Conservation (phyloP, 805 yeast genomes). For the Tetrapisispora nanseiensis region DNA sequence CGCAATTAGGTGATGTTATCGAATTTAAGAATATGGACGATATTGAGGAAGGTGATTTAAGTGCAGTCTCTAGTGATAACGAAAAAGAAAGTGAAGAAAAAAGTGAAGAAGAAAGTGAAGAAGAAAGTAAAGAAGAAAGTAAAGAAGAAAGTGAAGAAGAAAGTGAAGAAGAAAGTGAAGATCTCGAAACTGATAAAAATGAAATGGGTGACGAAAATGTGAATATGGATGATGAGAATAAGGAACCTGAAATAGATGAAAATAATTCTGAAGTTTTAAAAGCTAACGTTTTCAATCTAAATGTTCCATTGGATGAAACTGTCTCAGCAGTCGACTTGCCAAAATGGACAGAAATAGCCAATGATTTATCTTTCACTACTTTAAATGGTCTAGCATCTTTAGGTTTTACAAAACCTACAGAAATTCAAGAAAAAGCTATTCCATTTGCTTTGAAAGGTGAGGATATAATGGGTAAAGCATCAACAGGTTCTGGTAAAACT, state of each 20-base stretch:
- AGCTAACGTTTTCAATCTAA: slow-evolving; percentile 21
- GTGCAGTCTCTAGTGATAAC: slow-evolving; percentile 16
- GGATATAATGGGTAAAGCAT: slow-evolving; percentile 91
- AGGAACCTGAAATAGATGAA: no score
- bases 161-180: slow-evolving; percentile 9
- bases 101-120: slow-evolving; percentile 16
- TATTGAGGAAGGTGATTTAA: slow-evolving; percentile 24
- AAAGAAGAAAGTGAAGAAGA: slow-evolving; percentile 19
- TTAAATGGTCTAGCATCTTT: slow-evolving; percentile 51
- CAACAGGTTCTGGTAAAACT: slow-evolving; percentile 97
- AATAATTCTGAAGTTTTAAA: slow-evolving; percentile 20
- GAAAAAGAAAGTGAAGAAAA: slow-evolving; percentile 23
- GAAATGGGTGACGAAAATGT: background rate
- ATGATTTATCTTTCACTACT: slow-evolving; percentile 42
- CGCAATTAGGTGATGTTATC: slow-evolving; percentile 13
- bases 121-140: no score
- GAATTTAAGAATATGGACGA: slow-evolving; percentile 28
- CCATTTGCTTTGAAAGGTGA: slow-evolving; percentile 64
- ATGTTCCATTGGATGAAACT: slow-evolving; percentile 17
- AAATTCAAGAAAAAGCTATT: slow-evolving; percentile 67
- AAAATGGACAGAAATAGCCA: slow-evolving; percentile 41
- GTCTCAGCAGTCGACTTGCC: slow-evolving; percentile 42
- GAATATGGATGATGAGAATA: slow-evolving; percentile 7
- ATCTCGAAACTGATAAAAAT: slow-evolving; percentile 8
- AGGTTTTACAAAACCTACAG: slow-evolving; percentile 65